Conservation (phyloP, 1,284 basidiomycete genomes). For the Tremellales sp. region DNA sequence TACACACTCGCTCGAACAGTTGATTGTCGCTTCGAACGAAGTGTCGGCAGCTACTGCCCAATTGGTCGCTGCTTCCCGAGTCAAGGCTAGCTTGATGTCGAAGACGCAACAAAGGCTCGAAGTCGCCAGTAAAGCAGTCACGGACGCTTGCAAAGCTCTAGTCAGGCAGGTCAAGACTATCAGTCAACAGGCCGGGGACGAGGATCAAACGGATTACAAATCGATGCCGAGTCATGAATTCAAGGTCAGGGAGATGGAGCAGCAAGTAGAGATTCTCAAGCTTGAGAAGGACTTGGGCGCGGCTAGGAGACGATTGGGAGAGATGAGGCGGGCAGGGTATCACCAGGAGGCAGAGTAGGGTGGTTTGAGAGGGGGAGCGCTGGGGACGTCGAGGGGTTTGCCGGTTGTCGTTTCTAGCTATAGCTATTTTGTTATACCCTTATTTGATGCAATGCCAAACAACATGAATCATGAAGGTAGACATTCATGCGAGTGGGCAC, state of each 20-base stretch:
- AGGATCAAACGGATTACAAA: slow-evolving; percentile 83
- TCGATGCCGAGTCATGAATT: slow-evolving; percentile 92
- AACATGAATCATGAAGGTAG: no score
- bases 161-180: slow-evolving; percentile 96
- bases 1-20: slow-evolving; percentile 93
- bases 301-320: slow-evolving; percentile 76
- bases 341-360: slow-evolving; percentile 37
- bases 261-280: slow-evolving; percentile 95
- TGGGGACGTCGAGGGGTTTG: no score
- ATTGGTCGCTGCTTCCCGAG: slow-evolving; percentile 94
- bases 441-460: no score
- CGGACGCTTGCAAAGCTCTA: slow-evolving; percentile 95
- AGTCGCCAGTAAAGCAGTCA: slow-evolving; percentile 94
- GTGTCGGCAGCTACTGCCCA: slow-evolving; percentile 96
- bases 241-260: slow-evolving; percentile 97
- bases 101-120: slow-evolving; percentile 96
- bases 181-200: slow-evolving; percentile 72
- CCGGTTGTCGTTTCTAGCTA: no score
- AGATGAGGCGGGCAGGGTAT: slow-evolving; percentile 83
- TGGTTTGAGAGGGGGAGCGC: not conserved
- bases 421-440: no score
- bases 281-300: slow-evolving; percentile 93
- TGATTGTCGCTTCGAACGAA: slow-evolving; percentile 98
- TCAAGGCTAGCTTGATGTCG: slow-evolving; percentile 97
- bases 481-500: no score